Evolutionary conservation across 768 basidiomycete species (phyloP).

Genomic region (Tylopilus intermedius): DNA sequence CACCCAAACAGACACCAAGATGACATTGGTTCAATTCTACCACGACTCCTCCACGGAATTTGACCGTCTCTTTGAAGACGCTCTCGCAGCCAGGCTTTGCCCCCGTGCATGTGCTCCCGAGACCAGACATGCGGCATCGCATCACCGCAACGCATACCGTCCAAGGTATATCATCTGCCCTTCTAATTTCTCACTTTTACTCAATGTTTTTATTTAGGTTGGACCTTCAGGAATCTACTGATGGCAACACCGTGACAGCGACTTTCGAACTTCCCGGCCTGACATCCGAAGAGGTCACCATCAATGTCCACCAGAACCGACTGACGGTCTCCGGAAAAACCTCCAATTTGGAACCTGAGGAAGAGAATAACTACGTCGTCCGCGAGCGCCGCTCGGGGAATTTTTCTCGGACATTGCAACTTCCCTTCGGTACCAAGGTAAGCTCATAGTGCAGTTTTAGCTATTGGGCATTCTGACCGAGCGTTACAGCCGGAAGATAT

Average conservation of each 20-base stretch:
- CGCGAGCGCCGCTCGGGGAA: slow-evolving; percentile 43
- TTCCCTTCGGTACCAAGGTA: slow-evolving; percentile 48
- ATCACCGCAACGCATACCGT: neutral
- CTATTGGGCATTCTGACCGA: neutral
- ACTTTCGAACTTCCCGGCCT: slow-evolving; percentile 54
- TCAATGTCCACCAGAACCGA: slow-evolving; percentile 41
- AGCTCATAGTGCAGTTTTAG: neutral
- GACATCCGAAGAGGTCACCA: slow-evolving; percentile 42
- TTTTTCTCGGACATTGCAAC: slow-evolving; percentile 38
- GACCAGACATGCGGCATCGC: neutral
- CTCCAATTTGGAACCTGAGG: slow-evolving; percentile 23
- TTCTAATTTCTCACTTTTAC: neutral
- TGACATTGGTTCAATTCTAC: slow-evolving; percentile 2
- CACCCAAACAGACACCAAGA: neutral
- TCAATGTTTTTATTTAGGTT: slow-evolving; percentile 25
- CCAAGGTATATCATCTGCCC: slow-evolving; percentile 20
- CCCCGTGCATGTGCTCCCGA: slow-evolving; percentile 1
- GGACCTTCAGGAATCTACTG: slow-evolving; percentile 43
- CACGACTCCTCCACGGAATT: slow-evolving; percentile 3
- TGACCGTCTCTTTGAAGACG: slow-evolving; percentile 9
- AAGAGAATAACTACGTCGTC: slow-evolving; percentile 37
- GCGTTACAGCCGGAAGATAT: slow-evolving; percentile 38
- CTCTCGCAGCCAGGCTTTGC: slow-evolving; percentile 22
- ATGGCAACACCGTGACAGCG: slow-evolving; percentile 42
- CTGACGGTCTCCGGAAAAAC: slow-evolving; percentile 35